Conservation (phyloP, 495 filamentous ascomycete species). For the Apiosordaria backusii region DNA sequence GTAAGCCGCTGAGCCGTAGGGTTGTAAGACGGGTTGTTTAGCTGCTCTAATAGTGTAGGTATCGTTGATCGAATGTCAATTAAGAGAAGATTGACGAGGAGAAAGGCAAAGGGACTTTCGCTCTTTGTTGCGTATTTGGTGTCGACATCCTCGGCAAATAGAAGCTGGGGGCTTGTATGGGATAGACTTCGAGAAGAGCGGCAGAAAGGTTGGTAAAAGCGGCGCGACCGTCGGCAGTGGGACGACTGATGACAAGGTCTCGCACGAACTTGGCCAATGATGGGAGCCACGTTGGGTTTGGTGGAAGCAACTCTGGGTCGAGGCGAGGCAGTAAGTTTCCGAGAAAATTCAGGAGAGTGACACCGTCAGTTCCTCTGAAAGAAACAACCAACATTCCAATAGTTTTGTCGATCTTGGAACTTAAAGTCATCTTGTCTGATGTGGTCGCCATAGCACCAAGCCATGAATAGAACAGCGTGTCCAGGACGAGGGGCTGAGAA, state of each 20-base stretch:
- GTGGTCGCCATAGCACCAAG: constrained; percentile 34
- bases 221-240: constrained; percentile 44
- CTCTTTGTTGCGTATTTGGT: constrained; percentile 8
- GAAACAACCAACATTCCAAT: constrained; percentile 43
- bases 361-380: constrained; percentile 50
- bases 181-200: constrained; percentile 52
- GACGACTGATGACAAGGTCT: constrained; percentile 43
- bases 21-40: constrained; percentile 49
- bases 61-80: constrained; percentile 61
- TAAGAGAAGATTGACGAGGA: constrained; percentile 57
- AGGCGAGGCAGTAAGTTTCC: constrained; percentile 42
- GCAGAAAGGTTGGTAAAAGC: constrained; percentile 50
- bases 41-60: constrained; percentile 54
- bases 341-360: constrained; percentile 48
- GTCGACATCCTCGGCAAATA: constrained; percentile 40
- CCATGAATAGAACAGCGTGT: constrained; percentile 52
- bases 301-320: constrained; percentile 32
- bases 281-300: constrained; percentile 43
- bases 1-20: constrained; percentile 49
- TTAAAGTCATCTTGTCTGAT: constrained; percentile 28
- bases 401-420: constrained; percentile 41
- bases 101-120: constrained; percentile 54
- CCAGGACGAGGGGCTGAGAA: constrained; percentile 48
- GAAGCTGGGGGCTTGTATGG: constrained; percentile 38
- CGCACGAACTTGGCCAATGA: constrained; percentile 39